Percentiles rank a stretch among this genome's conserved stretches.
Conservation (phyloP, 257 asterid species). For the Orobanche coerulescens region DNA sequence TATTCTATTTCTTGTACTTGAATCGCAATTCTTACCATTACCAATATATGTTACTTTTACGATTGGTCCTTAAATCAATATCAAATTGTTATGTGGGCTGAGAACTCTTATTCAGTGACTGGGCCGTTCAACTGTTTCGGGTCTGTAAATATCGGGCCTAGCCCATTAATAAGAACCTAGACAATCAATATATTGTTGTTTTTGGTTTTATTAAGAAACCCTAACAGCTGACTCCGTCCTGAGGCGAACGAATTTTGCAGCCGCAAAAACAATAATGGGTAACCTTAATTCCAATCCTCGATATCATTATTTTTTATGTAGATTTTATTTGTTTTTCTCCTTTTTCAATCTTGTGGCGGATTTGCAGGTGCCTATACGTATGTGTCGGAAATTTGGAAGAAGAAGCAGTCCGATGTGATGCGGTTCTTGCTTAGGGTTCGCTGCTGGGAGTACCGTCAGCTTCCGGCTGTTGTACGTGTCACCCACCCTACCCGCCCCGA, state of each 20-base stretch:
- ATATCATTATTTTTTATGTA: neutral
- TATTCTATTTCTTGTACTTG: too few species aligned
- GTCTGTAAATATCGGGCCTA: too few species aligned
- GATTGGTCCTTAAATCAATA: too few species aligned
- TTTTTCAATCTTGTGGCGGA: neutral
- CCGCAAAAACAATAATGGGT: slow-evolving; percentile 11
- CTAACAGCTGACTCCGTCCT: neutral
- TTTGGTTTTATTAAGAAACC: too few species aligned
- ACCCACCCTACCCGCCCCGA: slow-evolving; percentile 63
- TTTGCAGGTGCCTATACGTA: slow-evolving; percentile 54
- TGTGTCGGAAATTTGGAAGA: slow-evolving; percentile 61
- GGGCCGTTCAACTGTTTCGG: too few species aligned
- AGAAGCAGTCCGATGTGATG: slow-evolving; percentile 69
- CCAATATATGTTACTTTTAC: too few species aligned
- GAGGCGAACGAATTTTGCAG: neutral
- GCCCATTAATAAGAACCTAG: neutral
- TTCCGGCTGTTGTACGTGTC: slow-evolving; percentile 55
- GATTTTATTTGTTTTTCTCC: neutral
- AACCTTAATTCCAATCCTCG: neutral
- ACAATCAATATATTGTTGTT: too few species aligned
- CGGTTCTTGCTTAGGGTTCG: slow-evolving; percentile 54
- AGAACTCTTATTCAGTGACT: too few species aligned
- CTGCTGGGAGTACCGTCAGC: slow-evolving; percentile 76
- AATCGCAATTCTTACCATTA: too few species aligned
- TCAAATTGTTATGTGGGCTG: too few species aligned